Base-by-base conservation (phyloP, 257 asterid species). In the Primulina eburnea region DNA sequence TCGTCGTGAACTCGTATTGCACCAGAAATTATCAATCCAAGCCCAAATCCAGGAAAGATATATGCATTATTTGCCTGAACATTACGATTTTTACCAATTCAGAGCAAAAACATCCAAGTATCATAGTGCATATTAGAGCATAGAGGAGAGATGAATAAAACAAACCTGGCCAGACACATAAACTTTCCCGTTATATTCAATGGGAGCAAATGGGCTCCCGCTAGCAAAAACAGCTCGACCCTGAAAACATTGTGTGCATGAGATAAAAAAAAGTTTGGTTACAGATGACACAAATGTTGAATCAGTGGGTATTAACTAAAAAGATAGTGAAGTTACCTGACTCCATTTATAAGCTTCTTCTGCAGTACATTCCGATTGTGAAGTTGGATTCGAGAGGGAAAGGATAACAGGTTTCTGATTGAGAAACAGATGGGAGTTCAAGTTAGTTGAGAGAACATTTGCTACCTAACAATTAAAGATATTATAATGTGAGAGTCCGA, bases 301-400 rank as follows among this genome's bases (percentile, higher is more conserved):
- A 43, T 43, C 53, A 11, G 53, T 43, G 6, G n/a, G 53, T 2
- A 43, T 11, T 43, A 43, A 12, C 53, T 3, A 43, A 43, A 43
- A 12, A 43, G 53, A 12, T 11, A 43, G 53, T 12, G 69, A 38
- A 8, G 37, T 78, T 56, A 90, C 97, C 96, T 84, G 80, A 73
- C 96, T 89, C 97, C 97, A 91, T 74, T 69, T 78, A 71, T 91
- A 91, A 53, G 96, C 97, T 80, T 91, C 95, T 78, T 86, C 90
- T 11, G 97, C 97, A 52, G 96, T 91, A 73, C 97, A 91, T 71
- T 91, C 97, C 7, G 97, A 89, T 80, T 91, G 97, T 30, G 97
- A 91, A 52, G 97, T 91, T 16, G 97, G 97, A 85, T 91, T 91
- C 60, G 97, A 91, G 75, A 91, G 95, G 24, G 97, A 90, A 37